phyloP scores from a whole-genome alignment of 2,329 filamentous ascomycete genomes.

The Fusarium keratoplasticum region DNA sequence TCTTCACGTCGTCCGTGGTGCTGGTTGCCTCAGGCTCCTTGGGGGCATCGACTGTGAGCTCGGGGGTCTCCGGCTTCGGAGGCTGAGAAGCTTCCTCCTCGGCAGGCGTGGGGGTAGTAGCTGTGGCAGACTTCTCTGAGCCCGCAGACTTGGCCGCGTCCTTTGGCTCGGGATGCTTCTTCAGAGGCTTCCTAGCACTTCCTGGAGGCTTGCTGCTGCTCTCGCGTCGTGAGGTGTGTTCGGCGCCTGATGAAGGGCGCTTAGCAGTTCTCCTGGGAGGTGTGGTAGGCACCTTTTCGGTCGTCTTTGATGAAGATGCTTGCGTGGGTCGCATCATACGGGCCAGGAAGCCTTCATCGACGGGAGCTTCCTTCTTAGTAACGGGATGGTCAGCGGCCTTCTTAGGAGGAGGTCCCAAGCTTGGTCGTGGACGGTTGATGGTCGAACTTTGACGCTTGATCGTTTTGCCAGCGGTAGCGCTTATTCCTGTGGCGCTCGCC shows the following conservation, averaged over 20 bases:
- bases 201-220: conserved; percentile 39
- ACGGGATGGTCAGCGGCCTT: conserved; percentile 50
- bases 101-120: conserved; percentile 8
- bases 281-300: conserved; percentile 68
- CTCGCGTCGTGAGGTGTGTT: conserved; percentile 34
- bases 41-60: conserved; percentile 3
- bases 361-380: conserved; percentile 63
- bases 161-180: conserved; percentile 20
- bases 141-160: background rate
- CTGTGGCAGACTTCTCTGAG: conserved; percentile 10
- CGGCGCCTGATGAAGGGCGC: conserved; percentile 38
- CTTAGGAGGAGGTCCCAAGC: conserved; percentile 69
- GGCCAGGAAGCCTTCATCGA: conserved; percentile 80
- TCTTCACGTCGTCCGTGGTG: background rate
- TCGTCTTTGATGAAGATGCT: conserved; percentile 73
- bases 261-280: conserved; percentile 58
- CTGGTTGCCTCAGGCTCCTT: conserved; percentile 1
- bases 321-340: conserved; percentile 85
- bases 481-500: conserved; percentile 51
- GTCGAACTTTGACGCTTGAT: conserved; percentile 61
- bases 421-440: conserved; percentile 60
- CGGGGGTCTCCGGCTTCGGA: conserved; percentile 1
- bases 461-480: conserved; percentile 41
- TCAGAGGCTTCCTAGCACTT: conserved; percentile 37
- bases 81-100: conserved; percentile 18